Evolutionary conservation across 2,329 filamentous ascomycete genomes (phyloP), one percentile per base, ranked within the genome.

Genomic region (Incumbomyces delicatus): DNA sequence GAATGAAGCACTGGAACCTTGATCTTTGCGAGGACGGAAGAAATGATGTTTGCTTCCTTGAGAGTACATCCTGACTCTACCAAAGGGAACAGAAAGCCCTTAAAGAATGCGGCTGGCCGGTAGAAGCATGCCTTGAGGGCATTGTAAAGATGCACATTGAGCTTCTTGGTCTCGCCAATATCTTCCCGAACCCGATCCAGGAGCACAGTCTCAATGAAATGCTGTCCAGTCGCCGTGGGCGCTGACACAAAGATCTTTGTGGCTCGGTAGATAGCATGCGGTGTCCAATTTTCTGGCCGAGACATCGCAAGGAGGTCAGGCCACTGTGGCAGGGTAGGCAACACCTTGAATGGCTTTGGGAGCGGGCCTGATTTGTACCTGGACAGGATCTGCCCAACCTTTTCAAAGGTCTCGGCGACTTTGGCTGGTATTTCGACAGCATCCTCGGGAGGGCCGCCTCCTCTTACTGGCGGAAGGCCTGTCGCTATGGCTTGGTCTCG

Each of bases 281-380:
- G 72, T 1, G 87, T 87, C 80, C 80, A 84, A 50, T 68, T 68
- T 50, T 92, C 83, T 3, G 90, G 89, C 27, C 81, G 77, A n/a
- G 88, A 94, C 46, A 94, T 78, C 53, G 81, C 75, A 57, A 95
- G 78, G 32, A 95, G 85, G 16, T 87, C 85, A 61, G 92, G 86
- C 88, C 89, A 96, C 59, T 92, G 80, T 6, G 88, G 88, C 12
- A 96, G 79, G 1, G 88, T 89, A 2, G 92, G 92, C 7, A 98
- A 76, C 54, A 96, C 88, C 68, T 96, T 96, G 75, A 98, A 94
- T 0, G 90, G 90, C 67, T 98, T 98, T 16, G 92, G 92, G 29
- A 98, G 76, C 55, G 90, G 90, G n/a, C 92, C 92, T 12, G 85
- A 90, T 68, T 94, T 95, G 72, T 95, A 96, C 54, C 90, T 80